Base-by-base conservation (phyloP, 768 basidiomycete species). In the Hygrocybe coccinea region DNA sequence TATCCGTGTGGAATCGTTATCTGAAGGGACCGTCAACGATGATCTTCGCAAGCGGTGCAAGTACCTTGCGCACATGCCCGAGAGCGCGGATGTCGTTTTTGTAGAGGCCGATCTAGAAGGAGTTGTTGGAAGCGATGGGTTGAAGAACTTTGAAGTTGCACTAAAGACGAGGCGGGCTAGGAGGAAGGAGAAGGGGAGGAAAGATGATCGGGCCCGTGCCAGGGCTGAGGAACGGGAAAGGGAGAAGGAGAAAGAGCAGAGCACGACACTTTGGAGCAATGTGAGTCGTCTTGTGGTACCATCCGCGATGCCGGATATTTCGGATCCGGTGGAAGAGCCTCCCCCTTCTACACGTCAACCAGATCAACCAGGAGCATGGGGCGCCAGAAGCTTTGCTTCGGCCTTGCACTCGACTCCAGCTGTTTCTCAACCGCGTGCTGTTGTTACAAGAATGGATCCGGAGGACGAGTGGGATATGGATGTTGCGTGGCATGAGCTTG, bases 41-140 rank as follows among this genome's bases (percentile, higher is more conserved):
- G 94, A 97, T 57, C 76, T 99, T 24, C 85, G 95, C 47, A 90
- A 92, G 70, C 86, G 95, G 33, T 97, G 92, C 77, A 95, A 95
- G 67, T 98, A 97, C 69, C 86, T 99, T 58, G 84, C 84, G 3
- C 95, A 98, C 69, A 78, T 97, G 62, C 91, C 95, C 1, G 86
- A 91, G 55, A 86, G 91, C 43, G 86, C 91, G 36, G 95, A 98
- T 64, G 91, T 97, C 44, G 87, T 93, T 21, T 97, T 97, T 70
- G 76, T 97, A 52, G 95, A 99, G 70, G 84, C 91, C 7, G 87
- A 95, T 65, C 74, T 98, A 15, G 76, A 80, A 55, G 76, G 75
- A 6, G 88, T 95, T 35, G 89, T 97, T 17, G 88, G 91, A 29
- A 64, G 66, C 12, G 86, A 86, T 10, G 85, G 87, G 0, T 68